Evolutionary conservation across 345 rosid species (phyloP).

Genomic region (Kernera saxatilis): DNA sequence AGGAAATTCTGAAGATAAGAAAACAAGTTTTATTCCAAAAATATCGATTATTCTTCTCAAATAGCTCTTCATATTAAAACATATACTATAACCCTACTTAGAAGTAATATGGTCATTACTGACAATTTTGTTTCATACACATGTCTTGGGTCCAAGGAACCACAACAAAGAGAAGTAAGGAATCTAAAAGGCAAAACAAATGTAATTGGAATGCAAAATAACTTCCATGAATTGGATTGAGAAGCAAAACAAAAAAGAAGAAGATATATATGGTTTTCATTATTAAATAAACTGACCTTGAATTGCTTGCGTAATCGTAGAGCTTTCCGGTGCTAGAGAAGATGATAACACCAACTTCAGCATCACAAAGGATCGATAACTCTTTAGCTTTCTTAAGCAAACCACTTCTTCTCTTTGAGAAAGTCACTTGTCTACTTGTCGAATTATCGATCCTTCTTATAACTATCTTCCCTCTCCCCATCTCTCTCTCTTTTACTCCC

Average conservation of each 20-base stretch:
- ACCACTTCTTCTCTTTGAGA: slow-evolving; percentile 33
- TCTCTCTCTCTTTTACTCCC: no score
- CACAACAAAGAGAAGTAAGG: background rate
- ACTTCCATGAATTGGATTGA: background rate
- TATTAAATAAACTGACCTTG: slow-evolving; percentile 21
- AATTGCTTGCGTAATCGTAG: slow-evolving; percentile 33
- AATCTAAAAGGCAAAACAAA: slow-evolving; percentile 1
- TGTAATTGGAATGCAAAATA: slow-evolving; percentile 1
- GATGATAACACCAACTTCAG: slow-evolving; percentile 35
- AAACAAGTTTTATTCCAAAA: background rate
- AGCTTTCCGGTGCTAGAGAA: slow-evolving; percentile 37
- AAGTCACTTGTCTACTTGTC: slow-evolving; percentile 36
- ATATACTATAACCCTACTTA: background rate
- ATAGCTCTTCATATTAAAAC: background rate
- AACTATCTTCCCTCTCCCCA: slow-evolving; percentile 36
- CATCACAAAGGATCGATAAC: slow-evolving; percentile 35
- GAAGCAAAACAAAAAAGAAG: background rate
- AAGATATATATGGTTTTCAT: background rate
- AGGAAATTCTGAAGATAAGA: background rate
- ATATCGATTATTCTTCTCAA: background rate
- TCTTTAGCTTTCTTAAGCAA: slow-evolving; percentile 35
- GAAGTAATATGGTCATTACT: background rate
- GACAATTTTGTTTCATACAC: background rate
- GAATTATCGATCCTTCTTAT: slow-evolving; percentile 34
- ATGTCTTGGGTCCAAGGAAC: background rate